Evolutionary conservation across 2,329 filamentous ascomycete genomes (phyloP), one percentile per base, ranked within the genome.

Genomic region (Aspergillus ochraceoroseus): DNA sequence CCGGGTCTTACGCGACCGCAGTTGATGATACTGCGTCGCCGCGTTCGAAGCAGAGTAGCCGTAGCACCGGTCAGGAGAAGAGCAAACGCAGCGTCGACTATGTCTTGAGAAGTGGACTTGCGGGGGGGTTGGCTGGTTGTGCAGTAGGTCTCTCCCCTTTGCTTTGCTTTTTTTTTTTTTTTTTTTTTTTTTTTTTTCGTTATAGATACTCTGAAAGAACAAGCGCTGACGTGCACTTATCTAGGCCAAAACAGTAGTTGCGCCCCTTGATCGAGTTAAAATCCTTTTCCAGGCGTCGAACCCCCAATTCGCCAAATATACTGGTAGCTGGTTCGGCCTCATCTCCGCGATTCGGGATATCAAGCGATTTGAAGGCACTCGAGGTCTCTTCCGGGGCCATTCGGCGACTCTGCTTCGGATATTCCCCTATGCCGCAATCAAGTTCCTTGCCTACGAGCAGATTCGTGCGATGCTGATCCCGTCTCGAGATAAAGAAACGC

Each of bases 391-490:
- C 68, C 84, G 92, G 37, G 92, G 92, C 5, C 92, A 98, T 64
- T 95, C 88, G 3, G 92, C 89, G 2, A 98, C 92, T 0, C 72
- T 98, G 2, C 74, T 96, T 37, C 83, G 92, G 49, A 94, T 98
- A 48, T 98, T 96, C 56, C 92, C 92, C 4, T 98, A 98, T 64
- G 92, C 90, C 11, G 90, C 86, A 31, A 95, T 96, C 67, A 98
- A 98, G 61, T 98, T 98, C 59, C 77, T 98, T 28, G 89, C 90
- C 31, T 98, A 98, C 70, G 92, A 98, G 65, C 92, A 98, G 66
- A 87, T 95, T 50, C 85, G 92, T 44, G 79, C 83, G 8, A 57
- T 82, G 9, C 59, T 96, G 20, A 96, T 98, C 46, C 77, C 77
- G 1, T 71, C 68, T 25, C 78, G 73, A 36, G 71, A 82, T 4